phyloP scores from a whole-genome alignment of 2,329 filamentous ascomycete genomes.

The Diaporthe ampelina region DNA sequence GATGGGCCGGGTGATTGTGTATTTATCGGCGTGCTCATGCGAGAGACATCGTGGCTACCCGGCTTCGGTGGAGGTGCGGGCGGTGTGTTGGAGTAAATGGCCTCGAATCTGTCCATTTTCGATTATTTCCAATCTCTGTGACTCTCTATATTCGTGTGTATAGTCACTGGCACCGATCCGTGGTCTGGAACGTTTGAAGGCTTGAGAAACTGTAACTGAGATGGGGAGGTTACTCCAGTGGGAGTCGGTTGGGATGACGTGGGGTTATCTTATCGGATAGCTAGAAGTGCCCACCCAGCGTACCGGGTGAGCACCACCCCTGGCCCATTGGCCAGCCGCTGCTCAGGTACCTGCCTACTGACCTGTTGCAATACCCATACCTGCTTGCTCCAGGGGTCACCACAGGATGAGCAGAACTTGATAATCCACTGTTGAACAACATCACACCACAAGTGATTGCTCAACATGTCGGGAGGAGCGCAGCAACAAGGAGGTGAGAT shows the following conservation, averaged over 20 bases:
- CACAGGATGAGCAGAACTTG: conserved; percentile 13
- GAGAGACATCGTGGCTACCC: conserved; percentile 76
- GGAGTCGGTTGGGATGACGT: conserved; percentile 26
- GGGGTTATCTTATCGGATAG: conserved; percentile 37
- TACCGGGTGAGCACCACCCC: conserved; percentile 6
- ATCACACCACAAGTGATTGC: conserved; percentile 22
- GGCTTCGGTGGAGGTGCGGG: conserved; percentile 82
- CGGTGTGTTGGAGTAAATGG: conserved; percentile 67
- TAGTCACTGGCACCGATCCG: no score
- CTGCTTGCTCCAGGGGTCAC: conserved; percentile 11
- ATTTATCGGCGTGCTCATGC: conserved; percentile 73
- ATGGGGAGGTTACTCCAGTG: neutral
- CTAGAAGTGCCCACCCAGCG: conserved; percentile 5
- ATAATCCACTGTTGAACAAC: conserved; percentile 22
- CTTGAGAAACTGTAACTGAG: neutral
- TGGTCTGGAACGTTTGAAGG: neutral
- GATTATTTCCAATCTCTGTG: no score
- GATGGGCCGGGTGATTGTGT: conserved; percentile 60
- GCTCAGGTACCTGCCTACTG: neutral
- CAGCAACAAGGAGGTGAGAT: conserved; percentile 41
- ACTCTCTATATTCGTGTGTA: neutral
- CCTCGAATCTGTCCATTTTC: conserved; percentile 41
- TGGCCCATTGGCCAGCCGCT: neutral
- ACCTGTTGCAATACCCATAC: neutral
- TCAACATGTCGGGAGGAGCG: conserved; percentile 42